Base-by-base conservation (phyloP, 495 filamentous ascomycete species). In the Evernia prunastri region DNA sequence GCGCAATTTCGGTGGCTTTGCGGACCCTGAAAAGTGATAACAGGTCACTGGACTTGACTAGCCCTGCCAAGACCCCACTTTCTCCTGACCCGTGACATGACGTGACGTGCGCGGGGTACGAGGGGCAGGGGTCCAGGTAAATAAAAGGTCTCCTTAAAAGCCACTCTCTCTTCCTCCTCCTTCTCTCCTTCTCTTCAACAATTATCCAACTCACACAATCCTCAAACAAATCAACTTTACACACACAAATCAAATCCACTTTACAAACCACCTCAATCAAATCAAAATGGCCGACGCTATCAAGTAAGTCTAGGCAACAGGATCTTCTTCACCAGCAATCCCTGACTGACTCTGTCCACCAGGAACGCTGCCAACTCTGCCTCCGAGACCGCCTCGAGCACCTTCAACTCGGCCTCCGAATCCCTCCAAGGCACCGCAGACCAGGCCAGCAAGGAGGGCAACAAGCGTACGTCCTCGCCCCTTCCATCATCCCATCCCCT, bases 361-460 rank as follows among this genome's bases (percentile, higher is more conserved):
- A 63, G 61, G 37, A 45, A 63, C 51, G 18, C 33, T 5, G 49
- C 60, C 40, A 59, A 64, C 20, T 64, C 47, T 29, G 37, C 47
- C 47, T 39, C 49, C 12, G 56, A 51, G 6, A 62, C 59, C 43
- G 56, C 37, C 37, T 37, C 56, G 79, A 79, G 86, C 73, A 77
- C 81, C 72, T 78, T 75, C 71, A 86, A 84, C 79, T 83, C 81
- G 76, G 81, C 82, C 74, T 70, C 78, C 51, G 84, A 86, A 76
- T 76, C 82, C 75, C 73, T 84, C 67, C 74, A 83, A 73, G 75
- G 79, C 70, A 72, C 59, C 29, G 49, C 63, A 59, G 58, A 70
- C 39, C 72, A 71, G 58, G 78, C 80, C 39, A 82, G 79, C 76
- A 87, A 87, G 82, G 83, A 86, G 80, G 77, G 81, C 76, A 86